These are phyloP conservation scores for Nasturtium officinale DNA, from an alignment of 345 rosid species.

Conservation along the genomic window DNA sequence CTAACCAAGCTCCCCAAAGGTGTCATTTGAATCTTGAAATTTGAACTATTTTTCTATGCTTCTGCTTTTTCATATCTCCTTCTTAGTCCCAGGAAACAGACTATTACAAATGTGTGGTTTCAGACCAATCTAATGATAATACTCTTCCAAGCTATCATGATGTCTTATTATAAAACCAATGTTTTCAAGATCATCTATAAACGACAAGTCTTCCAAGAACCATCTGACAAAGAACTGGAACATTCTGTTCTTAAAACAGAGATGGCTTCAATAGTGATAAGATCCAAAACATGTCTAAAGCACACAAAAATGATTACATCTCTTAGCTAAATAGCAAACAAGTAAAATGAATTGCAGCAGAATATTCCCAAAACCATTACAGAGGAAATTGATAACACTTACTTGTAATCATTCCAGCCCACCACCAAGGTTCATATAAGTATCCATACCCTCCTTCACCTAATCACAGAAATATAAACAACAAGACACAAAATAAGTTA, in stretches of 20 bases:
- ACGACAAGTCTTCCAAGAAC: not conserved
- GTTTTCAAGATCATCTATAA: not conserved
- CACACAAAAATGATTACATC: not conserved
- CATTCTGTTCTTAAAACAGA: not conserved
- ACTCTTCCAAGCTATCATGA: not conserved
- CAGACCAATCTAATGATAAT: not conserved
- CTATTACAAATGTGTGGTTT: not conserved
- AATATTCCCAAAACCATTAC: not conserved
- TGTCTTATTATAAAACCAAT: not conserved
- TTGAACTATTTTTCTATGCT: not conserved
- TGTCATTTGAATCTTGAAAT: not conserved
- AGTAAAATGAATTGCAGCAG: not conserved
- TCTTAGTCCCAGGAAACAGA: not conserved
- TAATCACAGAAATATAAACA: conserved; percentile 3
- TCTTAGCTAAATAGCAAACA: conserved; percentile 4
- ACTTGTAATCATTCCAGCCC: conserved; percentile 89
- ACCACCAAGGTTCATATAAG: conserved; percentile 82
- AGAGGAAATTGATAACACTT: conserved; percentile 34
- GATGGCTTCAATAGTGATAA: not conserved
- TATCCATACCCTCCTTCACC: conserved; percentile 78
- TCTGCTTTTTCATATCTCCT: not conserved
- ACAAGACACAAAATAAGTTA: not conserved
- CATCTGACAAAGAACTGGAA: not conserved
- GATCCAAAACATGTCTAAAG: not conserved
- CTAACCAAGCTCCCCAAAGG: not conserved